phyloP scores from a whole-genome alignment of 2,329 filamentous ascomycete genomes.

The Dothistroma septosporum region DNA sequence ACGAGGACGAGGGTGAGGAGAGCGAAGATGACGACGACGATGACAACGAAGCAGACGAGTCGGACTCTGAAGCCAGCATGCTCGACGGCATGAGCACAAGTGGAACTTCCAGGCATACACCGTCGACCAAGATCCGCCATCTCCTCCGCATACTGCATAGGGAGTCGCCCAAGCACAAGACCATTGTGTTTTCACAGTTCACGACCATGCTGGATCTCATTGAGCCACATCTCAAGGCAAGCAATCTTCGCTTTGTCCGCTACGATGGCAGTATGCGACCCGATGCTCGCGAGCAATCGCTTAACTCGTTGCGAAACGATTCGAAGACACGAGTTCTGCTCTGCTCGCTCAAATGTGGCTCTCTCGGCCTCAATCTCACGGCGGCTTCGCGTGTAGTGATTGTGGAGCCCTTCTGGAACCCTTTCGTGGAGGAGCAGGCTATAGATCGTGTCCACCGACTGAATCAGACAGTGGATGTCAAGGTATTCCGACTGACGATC shows the following conservation, averaged over 20 bases:
- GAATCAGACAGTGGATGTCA: conserved; percentile 90
- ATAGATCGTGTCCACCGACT: conserved; percentile 79
- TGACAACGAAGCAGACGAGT: conserved; percentile 35
- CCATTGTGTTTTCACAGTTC: conserved; percentile 98
- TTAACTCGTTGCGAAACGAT: conserved; percentile 72
- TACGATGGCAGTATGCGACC: conserved; percentile 97
- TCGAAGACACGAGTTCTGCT: conserved; percentile 74
- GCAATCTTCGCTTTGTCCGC: conserved; percentile 73
- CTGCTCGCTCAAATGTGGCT: conserved; percentile 91
- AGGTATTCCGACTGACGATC: conserved; percentile 92
- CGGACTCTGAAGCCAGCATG: conserved; percentile 39
- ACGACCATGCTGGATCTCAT: conserved; percentile 97
- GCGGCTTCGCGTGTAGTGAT: conserved; percentile 91
- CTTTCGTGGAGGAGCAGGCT: conserved; percentile 94
- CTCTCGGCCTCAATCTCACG: conserved; percentile 87
- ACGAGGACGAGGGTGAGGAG: conserved; percentile 44
- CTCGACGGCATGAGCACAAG: conserved; percentile 21
- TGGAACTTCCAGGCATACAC: conserved; percentile 47
- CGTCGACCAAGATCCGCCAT: conserved; percentile 88
- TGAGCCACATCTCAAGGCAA: conserved; percentile 78
- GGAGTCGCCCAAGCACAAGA: conserved; percentile 81
- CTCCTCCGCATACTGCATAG: conserved; percentile 74
- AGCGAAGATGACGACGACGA: conserved; percentile 42
- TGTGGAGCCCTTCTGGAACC: conserved; percentile 98
- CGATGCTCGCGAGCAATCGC: conserved; percentile 81